Conservation (phyloP, 2,329 filamentous ascomycete genomes). For the Exophiala xenobiotica region DNA sequence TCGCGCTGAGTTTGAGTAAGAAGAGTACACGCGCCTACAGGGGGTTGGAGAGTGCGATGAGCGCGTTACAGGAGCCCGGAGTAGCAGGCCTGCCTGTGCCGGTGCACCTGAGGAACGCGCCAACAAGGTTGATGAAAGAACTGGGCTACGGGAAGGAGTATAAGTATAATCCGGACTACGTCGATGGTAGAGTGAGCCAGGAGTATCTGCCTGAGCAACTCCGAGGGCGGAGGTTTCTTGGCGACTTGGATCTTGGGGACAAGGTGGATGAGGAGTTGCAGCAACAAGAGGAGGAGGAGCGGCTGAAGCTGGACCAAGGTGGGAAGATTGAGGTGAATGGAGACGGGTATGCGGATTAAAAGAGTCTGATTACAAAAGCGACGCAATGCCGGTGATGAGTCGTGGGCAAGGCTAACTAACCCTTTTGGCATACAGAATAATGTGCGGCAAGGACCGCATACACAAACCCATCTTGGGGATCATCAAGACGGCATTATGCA, state of each 20-base stretch:
- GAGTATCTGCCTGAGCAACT: conserved; percentile 85
- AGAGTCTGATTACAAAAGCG: no score
- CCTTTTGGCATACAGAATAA: no score
- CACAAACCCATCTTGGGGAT: no score
- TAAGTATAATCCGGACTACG: conserved; percentile 93
- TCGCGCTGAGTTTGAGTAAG: conserved; percentile 74
- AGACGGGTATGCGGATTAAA: no score
- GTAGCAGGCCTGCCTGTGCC: conserved; percentile 80
- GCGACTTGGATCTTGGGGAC: conserved; percentile 75
- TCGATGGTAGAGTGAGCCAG: conserved; percentile 76
- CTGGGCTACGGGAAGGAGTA: conserved; percentile 87
- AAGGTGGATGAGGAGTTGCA: conserved; percentile 59
- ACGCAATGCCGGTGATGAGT: no score
- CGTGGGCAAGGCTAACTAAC: no score
- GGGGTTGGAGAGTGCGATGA: conserved; percentile 74
- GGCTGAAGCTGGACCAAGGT: no score
- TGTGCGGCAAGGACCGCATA: no score
- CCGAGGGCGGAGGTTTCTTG: conserved; percentile 69
- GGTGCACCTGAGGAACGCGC: conserved; percentile 85
- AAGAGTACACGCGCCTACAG: conserved; percentile 89
- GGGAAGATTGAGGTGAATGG: no score
- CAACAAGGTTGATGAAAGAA: conserved; percentile 89
- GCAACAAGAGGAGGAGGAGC: not conserved
- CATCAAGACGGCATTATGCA: no score
- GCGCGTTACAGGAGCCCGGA: conserved; percentile 77